Conservation (phyloP, 495 filamentous ascomycete species). For the Poronia punctata region DNA sequence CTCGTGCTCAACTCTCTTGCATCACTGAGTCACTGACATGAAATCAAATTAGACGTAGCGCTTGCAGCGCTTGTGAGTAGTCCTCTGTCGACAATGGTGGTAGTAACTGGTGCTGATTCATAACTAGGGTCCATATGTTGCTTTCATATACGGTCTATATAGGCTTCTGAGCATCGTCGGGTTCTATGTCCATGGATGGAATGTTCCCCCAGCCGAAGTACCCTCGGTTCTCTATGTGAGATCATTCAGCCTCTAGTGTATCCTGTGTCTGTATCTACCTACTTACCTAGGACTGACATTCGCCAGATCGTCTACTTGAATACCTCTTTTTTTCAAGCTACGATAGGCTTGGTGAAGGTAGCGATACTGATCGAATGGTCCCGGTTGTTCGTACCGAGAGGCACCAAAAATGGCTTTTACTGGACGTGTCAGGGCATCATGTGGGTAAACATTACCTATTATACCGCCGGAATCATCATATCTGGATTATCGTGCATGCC, state of each 20-base stretch:
- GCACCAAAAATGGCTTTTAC: slow-evolving; percentile 5
- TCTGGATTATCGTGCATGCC: slow-evolving; percentile 13
- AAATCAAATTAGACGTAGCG: not conserved
- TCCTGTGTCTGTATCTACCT: not conserved
- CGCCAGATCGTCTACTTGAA: slow-evolving; percentile 9
- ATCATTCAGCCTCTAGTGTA: not conserved
- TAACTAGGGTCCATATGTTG: not conserved
- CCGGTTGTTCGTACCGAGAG: slow-evolving; percentile 14
- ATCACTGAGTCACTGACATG: not conserved
- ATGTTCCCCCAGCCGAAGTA: slow-evolving; percentile 2
- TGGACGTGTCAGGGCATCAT: slow-evolving; percentile 26
- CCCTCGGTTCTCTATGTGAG: slow-evolving; percentile 4
- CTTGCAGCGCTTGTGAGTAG: not conserved
- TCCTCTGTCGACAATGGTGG: not conserved
- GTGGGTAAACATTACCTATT: slow-evolving; percentile 30
- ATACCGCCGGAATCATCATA: slow-evolving; percentile 14
- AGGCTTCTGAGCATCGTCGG: slow-evolving; percentile 7
- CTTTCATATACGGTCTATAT: slow-evolving; percentile 1
- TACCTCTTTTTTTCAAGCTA: slow-evolving; percentile 10
- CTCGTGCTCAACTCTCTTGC: too few species aligned
- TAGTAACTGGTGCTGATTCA: not conserved
- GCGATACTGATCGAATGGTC: slow-evolving; percentile 24
- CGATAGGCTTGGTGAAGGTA: slow-evolving; percentile 14
- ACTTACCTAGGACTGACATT: not conserved
- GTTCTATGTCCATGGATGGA: slow-evolving; percentile 18